Evolutionary conservation across 176 grass and related monocot species (phyloP).

Genomic region (Panicum miliaceum): DNA sequence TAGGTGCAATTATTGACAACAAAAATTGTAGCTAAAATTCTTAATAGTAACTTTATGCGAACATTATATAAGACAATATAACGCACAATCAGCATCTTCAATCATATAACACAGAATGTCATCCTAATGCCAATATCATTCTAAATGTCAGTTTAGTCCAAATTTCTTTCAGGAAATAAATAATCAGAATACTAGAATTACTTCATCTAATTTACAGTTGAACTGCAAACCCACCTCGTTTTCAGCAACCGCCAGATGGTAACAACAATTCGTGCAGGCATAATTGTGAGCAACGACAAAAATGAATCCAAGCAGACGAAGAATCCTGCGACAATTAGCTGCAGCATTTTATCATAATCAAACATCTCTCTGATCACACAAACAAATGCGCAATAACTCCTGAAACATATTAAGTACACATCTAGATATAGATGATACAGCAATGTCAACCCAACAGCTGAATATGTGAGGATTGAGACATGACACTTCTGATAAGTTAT

Average conservation of each 20-base stretch:
- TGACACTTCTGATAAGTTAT: not conserved
- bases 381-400: slow-evolving; percentile 9
- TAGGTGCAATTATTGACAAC: not conserved
- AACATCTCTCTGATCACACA: slow-evolving; percentile 41
- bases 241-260: slow-evolving; percentile 78
- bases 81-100: not conserved
- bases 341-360: slow-evolving; percentile 75
- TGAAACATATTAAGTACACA: slow-evolving; percentile 12
- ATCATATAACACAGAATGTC: not conserved
- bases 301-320: slow-evolving; percentile 96
- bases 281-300: slow-evolving; percentile 87
- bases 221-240: slow-evolving; percentile 58
- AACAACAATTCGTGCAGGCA: slow-evolving; percentile 84
- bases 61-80: slow-evolving; percentile 29
- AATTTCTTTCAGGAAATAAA: slow-evolving; percentile 9
- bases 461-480: slow-evolving; percentile 9
- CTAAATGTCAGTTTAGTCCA: slow-evolving; percentile 10
- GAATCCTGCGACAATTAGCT: slow-evolving; percentile 89
- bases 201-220: slow-evolving; percentile 28
- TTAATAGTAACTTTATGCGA: not conserved
- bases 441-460: not conserved
- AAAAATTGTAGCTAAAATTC: slow-evolving; percentile 8
- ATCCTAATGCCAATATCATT: not conserved
- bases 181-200: not conserved
- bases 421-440: not conserved